Conservation (phyloP, 1,284 basidiomycete genomes). For the Ceratobasidium sp. region DNA sequence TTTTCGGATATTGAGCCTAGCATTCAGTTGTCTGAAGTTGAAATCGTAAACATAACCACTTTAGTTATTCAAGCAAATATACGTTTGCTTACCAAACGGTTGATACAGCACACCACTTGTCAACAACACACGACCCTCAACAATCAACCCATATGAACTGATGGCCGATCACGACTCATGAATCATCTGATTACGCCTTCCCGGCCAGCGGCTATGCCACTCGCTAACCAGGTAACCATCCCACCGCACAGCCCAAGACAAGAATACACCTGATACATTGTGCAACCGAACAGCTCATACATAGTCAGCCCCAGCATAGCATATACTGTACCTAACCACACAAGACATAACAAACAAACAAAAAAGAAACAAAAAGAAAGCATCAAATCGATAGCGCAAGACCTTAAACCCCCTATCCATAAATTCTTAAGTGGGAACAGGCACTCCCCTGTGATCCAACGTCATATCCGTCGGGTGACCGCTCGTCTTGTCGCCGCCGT, state of each 20-base stretch:
- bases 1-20: neutral
- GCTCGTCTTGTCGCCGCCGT: constrained; percentile 35
- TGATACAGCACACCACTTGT: too few species aligned
- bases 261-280: neutral
- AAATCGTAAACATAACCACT: neutral
- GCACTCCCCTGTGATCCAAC: constrained; percentile 29
- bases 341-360: neutral
- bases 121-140: neutral
- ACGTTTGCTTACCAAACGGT: too few species aligned
- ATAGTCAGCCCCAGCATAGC: neutral
- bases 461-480: constrained; percentile 32
- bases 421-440: neutral
- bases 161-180: neutral
- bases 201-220: neutral
- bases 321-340: neutral
- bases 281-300: neutral
- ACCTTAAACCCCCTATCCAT: neutral
- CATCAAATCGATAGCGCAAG: constrained; percentile 1
- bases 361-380: neutral
- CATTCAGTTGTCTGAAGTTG: neutral
- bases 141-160: neutral
- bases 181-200: neutral
- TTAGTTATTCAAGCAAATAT: too few species aligned
- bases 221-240: too few species aligned
- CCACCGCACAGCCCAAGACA: neutral